These are phyloP conservation scores for Aureobasidium uvarum DNA, from an alignment of 2,329 filamentous ascomycete genomes.

Conservation along the genomic window DNA sequence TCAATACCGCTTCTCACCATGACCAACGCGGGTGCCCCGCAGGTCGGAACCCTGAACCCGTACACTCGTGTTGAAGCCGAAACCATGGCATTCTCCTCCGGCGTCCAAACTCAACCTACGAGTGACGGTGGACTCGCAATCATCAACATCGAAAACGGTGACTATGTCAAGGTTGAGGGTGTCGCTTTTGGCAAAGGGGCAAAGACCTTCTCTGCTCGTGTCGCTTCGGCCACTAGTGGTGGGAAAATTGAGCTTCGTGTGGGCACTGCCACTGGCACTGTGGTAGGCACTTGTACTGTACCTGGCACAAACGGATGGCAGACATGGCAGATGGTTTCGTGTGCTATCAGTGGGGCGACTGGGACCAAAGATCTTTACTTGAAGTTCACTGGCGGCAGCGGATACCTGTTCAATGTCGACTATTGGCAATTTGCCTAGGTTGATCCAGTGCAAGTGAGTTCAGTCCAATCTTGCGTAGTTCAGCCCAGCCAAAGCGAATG, in stretches of 20 bases:
- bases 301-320: neutral
- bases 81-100: neutral
- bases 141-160: neutral
- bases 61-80: slow-evolving; percentile 1
- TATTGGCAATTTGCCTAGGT: slow-evolving; percentile 16
- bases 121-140: neutral
- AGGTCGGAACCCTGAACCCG: neutral
- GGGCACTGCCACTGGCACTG: neutral
- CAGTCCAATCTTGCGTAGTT: neutral
- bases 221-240: neutral
- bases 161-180: neutral
- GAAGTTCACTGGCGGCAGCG: neutral
- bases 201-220: neutral
- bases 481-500: no score
- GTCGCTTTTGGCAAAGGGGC: neutral
- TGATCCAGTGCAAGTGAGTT: neutral
- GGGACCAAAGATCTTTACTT: neutral
- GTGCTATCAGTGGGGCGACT: neutral
- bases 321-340: neutral
- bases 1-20: neutral
- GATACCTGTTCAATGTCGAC: neutral
- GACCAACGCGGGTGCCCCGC: neutral
- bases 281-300: neutral
- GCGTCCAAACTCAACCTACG: neutral
- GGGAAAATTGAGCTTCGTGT: neutral